A percentile compares a stretch with the other conserved stretches of the same genome.
Conservation (phyloP, 2,329 filamentous ascomycete genomes). For the Calonectria henricotiae region DNA sequence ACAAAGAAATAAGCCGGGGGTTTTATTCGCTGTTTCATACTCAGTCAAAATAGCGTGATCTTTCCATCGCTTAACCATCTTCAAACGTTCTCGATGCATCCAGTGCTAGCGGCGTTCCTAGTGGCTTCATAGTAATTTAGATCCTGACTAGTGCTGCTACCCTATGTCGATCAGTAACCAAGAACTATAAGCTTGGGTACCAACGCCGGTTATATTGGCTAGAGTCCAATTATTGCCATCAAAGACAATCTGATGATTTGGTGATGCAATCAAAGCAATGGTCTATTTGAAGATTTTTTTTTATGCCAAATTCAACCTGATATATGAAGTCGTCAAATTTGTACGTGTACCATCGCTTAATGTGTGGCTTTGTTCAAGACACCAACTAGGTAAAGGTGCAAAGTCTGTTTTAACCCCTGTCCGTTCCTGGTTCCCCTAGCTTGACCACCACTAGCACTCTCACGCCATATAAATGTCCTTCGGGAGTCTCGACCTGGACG, state of each 20-base stretch:
- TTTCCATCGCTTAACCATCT: constrained; percentile 8
- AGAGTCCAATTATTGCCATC: no score
- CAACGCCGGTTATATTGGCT: no score
- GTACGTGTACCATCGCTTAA: neutral
- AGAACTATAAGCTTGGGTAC: neutral
- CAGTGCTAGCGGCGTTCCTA: constrained; percentile 14
- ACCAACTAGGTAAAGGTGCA: neutral
- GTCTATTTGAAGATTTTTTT: neutral
- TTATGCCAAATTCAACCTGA: neutral
- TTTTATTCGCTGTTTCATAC: neutral
- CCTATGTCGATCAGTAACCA: neutral
- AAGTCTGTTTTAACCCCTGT: constrained; percentile 6
- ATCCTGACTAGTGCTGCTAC: constrained; percentile 12
- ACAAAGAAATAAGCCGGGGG: neutral
- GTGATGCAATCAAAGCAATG: neutral
- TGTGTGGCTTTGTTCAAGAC: neutral
- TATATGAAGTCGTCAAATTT: no score
- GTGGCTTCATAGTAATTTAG: constrained; percentile 2
- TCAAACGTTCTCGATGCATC: constrained; percentile 16
- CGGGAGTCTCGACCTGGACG: neutral
- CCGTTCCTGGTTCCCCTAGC: neutral
- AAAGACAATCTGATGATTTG: neutral
- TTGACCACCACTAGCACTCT: neutral
- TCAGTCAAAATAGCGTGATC: neutral
- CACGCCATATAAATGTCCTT: neutral